Base-by-base conservation (phyloP, 2,329 filamentous ascomycete genomes). In the Cladosporium oxysporum region DNA sequence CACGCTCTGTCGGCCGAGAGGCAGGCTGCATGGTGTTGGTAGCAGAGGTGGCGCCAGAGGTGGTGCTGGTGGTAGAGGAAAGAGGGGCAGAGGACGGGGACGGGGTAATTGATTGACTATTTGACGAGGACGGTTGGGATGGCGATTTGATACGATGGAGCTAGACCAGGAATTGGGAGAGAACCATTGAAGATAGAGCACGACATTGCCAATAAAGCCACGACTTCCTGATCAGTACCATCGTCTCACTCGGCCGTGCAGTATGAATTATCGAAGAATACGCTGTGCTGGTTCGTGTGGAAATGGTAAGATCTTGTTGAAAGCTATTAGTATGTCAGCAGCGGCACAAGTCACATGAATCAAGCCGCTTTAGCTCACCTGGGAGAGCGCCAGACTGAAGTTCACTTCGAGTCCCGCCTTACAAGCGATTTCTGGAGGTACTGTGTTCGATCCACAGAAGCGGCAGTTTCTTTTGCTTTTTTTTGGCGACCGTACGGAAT, bases 1-100 rank as follows among this genome's bases (percentile, higher is more conserved):
- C 74, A 80, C 81, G 52, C 82, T 84, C 68, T 87, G 84, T 63
- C 65, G 73, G 66, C 74, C 74, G 10, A 66, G 61, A 63, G 61
- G 61, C 18, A 65, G 62, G 11, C 31, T 41, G 5, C 23, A 44
- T 12, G 60, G 60, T 14, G 57, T 59, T 65, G 62, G 62, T 5
- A 55, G 35, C 23, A 37, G 62, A 29, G 62, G 62, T 14, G 62
- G 62, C 16, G 35, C 33, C 7, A 33, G 62, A 18, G 62, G 62
- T 29, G 44, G 37, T 52, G 62, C 41, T 28, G 62, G 55, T 18
- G 55, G 57, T 5, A 53, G 62, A 23, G 62, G 61, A 11, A 63
- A 63, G 61, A 55, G 61, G 18, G 61, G 61, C 8, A 57, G 61
- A 18, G 61, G 61, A 33, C 21, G 61, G 33, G 50, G 50, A 26